Percentiles rank a stretch among this genome's conserved stretches.
phyloP scores from a whole-genome alignment of 371 early-diverging fungal genomes.

The Circinella minor region DNA sequence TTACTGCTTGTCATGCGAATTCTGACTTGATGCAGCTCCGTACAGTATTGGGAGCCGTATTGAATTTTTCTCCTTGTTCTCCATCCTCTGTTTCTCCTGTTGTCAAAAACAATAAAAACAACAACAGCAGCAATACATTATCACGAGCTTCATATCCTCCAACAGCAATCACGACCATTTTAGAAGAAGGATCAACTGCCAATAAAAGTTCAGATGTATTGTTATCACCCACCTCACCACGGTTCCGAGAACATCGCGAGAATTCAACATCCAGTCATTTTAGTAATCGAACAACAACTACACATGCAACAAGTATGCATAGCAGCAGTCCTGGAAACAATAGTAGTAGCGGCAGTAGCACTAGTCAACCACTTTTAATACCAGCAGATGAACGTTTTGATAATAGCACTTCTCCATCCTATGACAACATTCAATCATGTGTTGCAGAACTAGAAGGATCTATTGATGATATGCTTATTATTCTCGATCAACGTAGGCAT shows the following conservation, averaged over 20 bases:
- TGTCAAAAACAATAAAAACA: constrained; percentile 1
- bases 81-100: constrained; percentile 10
- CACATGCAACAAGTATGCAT: constrained; percentile 1
- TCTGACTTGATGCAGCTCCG: constrained; percentile 22
- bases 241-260: constrained; percentile 10
- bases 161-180: constrained; percentile 4
- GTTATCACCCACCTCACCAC: background rate
- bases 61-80: background rate
- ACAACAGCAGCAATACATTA: background rate
- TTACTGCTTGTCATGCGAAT: constrained; percentile 33
- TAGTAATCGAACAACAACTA: background rate
- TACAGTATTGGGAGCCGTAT: background rate
- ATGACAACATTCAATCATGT: constrained; percentile 3
- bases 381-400: constrained; percentile 23
- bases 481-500: constrained; percentile 7
- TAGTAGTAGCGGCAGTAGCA: constrained; percentile 2
- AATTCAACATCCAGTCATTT: constrained; percentile 14
- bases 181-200: constrained; percentile 5
- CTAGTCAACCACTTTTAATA: no score
- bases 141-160: background rate
- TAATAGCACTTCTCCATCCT: constrained; percentile 21
- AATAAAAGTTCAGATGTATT: background rate
- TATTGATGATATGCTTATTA: constrained; percentile 32
- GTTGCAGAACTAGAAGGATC: constrained; percentile 28
- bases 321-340: constrained; percentile 3